phyloP scores from a whole-genome alignment of 257 asterid genomes.

The Asclepias syriaca region DNA sequence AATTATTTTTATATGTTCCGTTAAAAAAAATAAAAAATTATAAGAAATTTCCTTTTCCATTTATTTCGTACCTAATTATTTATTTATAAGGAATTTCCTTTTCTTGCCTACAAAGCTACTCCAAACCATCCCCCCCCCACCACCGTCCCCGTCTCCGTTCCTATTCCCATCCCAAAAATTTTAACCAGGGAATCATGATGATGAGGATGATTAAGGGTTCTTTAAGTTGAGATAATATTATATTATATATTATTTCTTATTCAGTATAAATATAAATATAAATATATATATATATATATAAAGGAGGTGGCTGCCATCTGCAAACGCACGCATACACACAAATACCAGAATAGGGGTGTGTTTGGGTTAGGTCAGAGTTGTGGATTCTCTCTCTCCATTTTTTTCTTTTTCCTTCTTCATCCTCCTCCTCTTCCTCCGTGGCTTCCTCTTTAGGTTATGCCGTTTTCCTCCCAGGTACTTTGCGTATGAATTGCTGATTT shows the following conservation, averaged over 20 bases:
- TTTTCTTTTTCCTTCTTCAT: too few relatives aligned
- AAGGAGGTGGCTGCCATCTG: background rate
- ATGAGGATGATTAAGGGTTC: background rate
- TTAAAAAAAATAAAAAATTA: too few relatives aligned
- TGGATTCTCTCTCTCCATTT: background rate
- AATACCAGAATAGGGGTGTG: conserved; percentile 3
- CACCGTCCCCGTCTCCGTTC: background rate
- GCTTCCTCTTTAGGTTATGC: conserved; percentile 33
- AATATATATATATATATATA: background rate
- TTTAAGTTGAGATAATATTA: background rate
- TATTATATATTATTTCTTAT: background rate
- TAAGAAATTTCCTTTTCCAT: too few relatives aligned
- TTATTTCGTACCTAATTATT: too few relatives aligned
- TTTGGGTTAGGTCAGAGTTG: conserved; percentile 6
- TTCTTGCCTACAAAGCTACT: conserved; percentile 2
- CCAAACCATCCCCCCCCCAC: background rate
- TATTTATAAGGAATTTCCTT: background rate
- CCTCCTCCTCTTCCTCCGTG: conserved; percentile 15
- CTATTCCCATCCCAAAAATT: background rate
- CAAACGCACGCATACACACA: conserved; percentile 5
- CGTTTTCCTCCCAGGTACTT: conserved; percentile 26
- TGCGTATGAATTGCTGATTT: background rate
- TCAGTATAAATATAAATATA: background rate
- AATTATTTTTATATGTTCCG: too few relatives aligned
- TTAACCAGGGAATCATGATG: background rate